Conservation (phyloP, 2,329 filamentous ascomycete genomes). For the Phaeosphaeriaceae sp. region DNA sequence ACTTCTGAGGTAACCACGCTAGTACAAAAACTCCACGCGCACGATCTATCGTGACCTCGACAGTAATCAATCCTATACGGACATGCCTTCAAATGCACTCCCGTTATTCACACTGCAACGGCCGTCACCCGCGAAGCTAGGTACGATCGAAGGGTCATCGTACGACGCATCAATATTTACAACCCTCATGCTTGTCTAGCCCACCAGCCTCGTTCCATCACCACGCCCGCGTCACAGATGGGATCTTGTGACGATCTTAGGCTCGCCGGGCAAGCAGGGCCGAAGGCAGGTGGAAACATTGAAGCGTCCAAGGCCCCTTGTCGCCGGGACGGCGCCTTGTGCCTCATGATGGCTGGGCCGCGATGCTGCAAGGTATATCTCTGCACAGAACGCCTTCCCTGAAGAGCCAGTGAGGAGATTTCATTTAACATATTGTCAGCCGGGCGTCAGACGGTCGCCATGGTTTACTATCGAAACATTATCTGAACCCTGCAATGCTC, state of each 20-base stretch:
- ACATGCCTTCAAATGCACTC: not conserved
- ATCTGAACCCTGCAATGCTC: conserved; percentile 6
- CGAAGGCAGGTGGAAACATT: not conserved
- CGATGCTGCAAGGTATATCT: conserved; percentile 3
- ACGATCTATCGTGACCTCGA: not conserved
- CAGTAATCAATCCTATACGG: not conserved
- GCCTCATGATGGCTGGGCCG: conserved; percentile 1
- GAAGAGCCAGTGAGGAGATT: conserved; percentile 1
- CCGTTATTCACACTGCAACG: not conserved
- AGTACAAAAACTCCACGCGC: not conserved
- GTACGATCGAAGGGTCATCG: not conserved
- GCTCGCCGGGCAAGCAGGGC: not conserved
- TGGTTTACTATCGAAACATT: conserved; percentile 9
- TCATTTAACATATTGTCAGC: conserved; percentile 5
- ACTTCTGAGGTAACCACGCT: not conserved
- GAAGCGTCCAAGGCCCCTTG: not conserved
- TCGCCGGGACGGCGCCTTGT: not conserved
- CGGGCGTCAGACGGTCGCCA: conserved; percentile 3
- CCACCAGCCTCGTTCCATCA: not conserved
- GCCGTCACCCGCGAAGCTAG: not conserved
- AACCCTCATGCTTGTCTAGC: not conserved
- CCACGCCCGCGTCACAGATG: not conserved
- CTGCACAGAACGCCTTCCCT: not conserved
- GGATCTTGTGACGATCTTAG: not conserved
- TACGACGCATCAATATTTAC: not conserved